Conservation (phyloP, 2,329 filamentous ascomycete species). For the Ophiocordyceps robertsii region DNA sequence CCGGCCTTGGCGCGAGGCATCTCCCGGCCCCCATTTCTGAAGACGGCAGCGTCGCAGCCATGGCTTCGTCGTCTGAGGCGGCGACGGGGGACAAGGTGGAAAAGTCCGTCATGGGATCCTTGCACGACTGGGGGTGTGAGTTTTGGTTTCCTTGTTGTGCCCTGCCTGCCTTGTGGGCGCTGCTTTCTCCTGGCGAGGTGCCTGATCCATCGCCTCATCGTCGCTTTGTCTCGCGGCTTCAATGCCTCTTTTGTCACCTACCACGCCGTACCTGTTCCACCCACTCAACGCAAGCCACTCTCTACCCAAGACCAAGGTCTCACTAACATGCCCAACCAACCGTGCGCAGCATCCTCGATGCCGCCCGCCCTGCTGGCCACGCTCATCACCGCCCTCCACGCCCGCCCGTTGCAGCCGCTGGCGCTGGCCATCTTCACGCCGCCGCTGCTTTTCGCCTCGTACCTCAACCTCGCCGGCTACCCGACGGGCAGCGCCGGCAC, state of each 20-base stretch:
- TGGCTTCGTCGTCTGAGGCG: not conserved
- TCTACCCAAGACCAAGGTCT: too few relatives aligned
- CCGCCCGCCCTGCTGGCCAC: constrained; percentile 42
- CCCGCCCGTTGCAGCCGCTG: constrained; percentile 35
- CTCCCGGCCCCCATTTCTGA: too few relatives aligned
- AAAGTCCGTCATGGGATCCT: not conserved
- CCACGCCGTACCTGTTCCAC: too few relatives aligned
- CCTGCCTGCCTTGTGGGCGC: too few relatives aligned
- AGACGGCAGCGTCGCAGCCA: not conserved
- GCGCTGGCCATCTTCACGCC: constrained; percentile 39
- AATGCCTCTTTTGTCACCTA: too few relatives aligned
- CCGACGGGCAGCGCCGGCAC: constrained; percentile 42
- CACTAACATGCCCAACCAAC: not conserved
- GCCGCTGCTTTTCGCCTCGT: constrained; percentile 40
- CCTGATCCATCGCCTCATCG: not conserved
- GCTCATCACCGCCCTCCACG: constrained; percentile 41
- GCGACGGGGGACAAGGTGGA: not conserved
- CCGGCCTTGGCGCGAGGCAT: too few relatives aligned
- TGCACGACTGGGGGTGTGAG: not conserved
- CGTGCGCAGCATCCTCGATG: constrained; percentile 33
- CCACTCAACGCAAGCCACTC: not conserved
- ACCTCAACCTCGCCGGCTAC: constrained; percentile 46
- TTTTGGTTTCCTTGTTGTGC: not conserved
- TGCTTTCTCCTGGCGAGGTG: not conserved
- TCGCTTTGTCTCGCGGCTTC: too few relatives aligned